phyloP scores from a whole-genome alignment of 2,329 filamentous ascomycete genomes.

The Rhinocladiella mackenziei region DNA sequence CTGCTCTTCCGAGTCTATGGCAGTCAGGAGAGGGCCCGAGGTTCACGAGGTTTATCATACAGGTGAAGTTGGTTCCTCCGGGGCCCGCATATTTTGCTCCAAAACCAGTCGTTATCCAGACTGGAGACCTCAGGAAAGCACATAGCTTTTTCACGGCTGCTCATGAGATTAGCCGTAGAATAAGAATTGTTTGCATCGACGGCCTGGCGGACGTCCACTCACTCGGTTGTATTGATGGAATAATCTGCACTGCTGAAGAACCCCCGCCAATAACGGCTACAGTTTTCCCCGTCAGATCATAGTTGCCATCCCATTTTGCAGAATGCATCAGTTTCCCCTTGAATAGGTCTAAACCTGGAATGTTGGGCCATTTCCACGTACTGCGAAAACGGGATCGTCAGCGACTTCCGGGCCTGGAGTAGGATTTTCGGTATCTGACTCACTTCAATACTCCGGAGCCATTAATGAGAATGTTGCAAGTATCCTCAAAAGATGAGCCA shows the following conservation, averaged over 20 bases:
- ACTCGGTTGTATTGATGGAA: constrained; percentile 2
- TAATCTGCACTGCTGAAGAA: constrained; percentile 3
- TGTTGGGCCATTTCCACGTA: constrained; percentile 50
- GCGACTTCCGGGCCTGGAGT: constrained; percentile 51
- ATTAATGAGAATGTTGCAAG: constrained; percentile 37
- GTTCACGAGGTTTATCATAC: too few species aligned
- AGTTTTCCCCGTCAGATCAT: neutral
- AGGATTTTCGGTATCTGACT: constrained; percentile 39
- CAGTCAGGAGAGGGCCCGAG: too few species aligned
- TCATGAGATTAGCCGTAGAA: too few species aligned
- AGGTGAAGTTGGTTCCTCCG: constrained; percentile 24
- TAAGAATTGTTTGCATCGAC: too few species aligned
- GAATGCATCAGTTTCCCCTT: constrained; percentile 54
- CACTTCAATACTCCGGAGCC: constrained; percentile 40
- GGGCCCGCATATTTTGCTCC: constrained; percentile 25
- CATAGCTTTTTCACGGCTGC: too few species aligned
- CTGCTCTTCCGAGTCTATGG: constrained; percentile 23
- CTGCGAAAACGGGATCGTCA: constrained; percentile 49
- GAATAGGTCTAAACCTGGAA: constrained; percentile 52
- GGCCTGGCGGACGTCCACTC: too few species aligned
- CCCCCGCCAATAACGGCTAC: constrained; percentile 3
- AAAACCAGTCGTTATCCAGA: constrained; percentile 28
- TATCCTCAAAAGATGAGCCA: constrained; percentile 18
- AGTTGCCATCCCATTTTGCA: constrained; percentile 49
- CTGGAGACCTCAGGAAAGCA: constrained; percentile 18